Evolutionary conservation across 306 rosid species (phyloP), one percentile per base, ranked within the genome.

Genomic region (Rosa lucieae): DNA sequence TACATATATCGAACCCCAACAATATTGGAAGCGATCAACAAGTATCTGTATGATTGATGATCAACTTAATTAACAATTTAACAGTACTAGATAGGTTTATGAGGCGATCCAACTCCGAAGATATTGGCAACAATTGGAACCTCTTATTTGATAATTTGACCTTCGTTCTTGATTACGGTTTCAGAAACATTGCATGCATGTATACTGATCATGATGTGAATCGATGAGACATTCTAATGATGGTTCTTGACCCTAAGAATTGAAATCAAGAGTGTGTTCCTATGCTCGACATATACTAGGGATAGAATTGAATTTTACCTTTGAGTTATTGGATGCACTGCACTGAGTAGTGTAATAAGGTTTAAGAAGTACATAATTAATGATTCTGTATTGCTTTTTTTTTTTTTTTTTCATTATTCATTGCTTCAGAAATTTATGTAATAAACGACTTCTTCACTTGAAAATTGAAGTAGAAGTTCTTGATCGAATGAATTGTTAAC

Each of bases 71-170:
- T 61, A 23, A 61, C 39, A 61, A 17, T 61, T 32, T 32, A 32
- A 32, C 35, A 32, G 35, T 32, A 32, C 35, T 32, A 32, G 35
- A 32, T 32, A 61, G 18, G 4, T 51, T 23, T 10, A 5, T 26
- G 67, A 61, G 39, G 12, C 67, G 67, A 85, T 81, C 56, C 77
- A 75, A 77, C 74, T 83, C 82, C 85, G 70, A 56, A 15, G 81
- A 71, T 47, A 51, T 78, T 82, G 88, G 87, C 74, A 63, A 13
- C 46, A 58, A 42, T 81, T 87, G 78, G 77, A 63, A 72, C 75
- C 79, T 68, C 49, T 70, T 14, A 70, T 37, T 72, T 67, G 37
- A 11, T 9, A 26, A 0, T 26, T 39, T 26, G 35, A 2, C 35
- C 3, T 11, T 23, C 67, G 9, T 9, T 23, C 39, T 26, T 61